Conservation (phyloP, 352 stramenopile genomes). For the Globisporangium cylindrosporum region DNA sequence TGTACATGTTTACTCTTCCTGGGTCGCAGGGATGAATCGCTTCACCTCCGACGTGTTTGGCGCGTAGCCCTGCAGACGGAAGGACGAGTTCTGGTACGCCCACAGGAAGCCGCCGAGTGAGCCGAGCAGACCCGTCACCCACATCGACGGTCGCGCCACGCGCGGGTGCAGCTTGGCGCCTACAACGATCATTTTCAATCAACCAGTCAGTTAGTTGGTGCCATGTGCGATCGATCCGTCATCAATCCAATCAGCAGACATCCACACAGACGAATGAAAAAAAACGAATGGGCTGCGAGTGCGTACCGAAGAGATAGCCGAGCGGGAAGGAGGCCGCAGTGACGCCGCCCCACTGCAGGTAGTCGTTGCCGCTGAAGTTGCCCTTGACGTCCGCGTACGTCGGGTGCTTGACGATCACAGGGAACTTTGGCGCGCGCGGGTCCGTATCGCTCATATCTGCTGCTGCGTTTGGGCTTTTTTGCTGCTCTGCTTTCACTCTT, state of each 20-base stretch:
- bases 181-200: slow-evolving; percentile 14
- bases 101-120: slow-evolving; percentile 74
- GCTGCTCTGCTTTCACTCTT: slow-evolving; percentile 5
- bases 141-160: slow-evolving; percentile 67
- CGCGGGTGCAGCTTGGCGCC: slow-evolving; percentile 60
- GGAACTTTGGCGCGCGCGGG: slow-evolving; percentile 61
- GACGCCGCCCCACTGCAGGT: slow-evolving; percentile 54
- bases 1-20: slow-evolving; percentile 14
- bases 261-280: background rate
- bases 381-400: slow-evolving; percentile 65
- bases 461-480: background rate
- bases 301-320: slow-evolving; percentile 76
- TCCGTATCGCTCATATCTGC: slow-evolving; percentile 54
- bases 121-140: slow-evolving; percentile 70
- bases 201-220: background rate
- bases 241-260: background rate
- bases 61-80: slow-evolving; percentile 75
- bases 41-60: slow-evolving; percentile 57
- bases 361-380: slow-evolving; percentile 71
- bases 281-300: slow-evolving; percentile 14
- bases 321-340: slow-evolving; percentile 66
- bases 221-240: background rate
- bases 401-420: slow-evolving; percentile 78
- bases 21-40: slow-evolving; percentile 44
- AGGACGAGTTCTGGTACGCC: slow-evolving; percentile 81